Evolutionary conservation across 2,329 filamentous ascomycete genomes (phyloP).

Genomic region (Sporothrix globosa): DNA sequence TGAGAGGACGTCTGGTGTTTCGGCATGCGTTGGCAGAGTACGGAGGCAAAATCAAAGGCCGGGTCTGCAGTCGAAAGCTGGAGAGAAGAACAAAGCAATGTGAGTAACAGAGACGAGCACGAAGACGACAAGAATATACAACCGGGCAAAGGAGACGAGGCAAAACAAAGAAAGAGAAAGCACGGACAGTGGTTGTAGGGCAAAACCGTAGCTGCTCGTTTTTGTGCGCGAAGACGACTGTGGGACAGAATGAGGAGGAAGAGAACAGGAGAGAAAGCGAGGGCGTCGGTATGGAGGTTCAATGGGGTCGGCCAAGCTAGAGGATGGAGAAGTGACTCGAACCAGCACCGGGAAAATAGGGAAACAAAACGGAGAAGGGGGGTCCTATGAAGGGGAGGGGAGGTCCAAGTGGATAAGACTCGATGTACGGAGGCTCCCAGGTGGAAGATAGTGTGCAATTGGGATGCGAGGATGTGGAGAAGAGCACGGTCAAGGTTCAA

Average conservation of each 20-base stretch:
- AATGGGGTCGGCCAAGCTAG: slow-evolving; percentile 7
- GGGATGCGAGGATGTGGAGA: slow-evolving; percentile 28
- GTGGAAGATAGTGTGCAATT: slow-evolving; percentile 19
- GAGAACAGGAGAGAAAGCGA: neutral
- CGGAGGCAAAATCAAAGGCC: neutral
- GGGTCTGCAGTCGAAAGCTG: neutral
- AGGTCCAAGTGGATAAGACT: slow-evolving; percentile 18
- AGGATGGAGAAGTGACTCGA: slow-evolving; percentile 20
- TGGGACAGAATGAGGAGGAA: neutral
- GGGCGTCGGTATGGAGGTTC: slow-evolving; percentile 6
- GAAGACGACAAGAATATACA: neutral
- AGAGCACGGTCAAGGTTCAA: neutral
- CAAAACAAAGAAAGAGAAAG: neutral
- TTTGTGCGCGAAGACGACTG: slow-evolving; percentile 11
- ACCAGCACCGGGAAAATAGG: slow-evolving; percentile 26
- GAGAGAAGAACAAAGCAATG: slow-evolving; percentile 11
- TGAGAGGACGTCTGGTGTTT: neutral
- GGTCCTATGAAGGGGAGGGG: slow-evolving; percentile 15
- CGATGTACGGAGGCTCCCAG: slow-evolving; percentile 12
- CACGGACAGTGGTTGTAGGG: slow-evolving; percentile 2
- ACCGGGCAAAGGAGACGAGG: neutral
- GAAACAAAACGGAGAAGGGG: slow-evolving; percentile 19
- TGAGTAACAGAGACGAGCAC: slow-evolving; percentile 10
- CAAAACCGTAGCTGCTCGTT: slow-evolving; percentile 17
- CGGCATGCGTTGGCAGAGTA: slow-evolving; percentile 20